Evolutionary conservation across 768 basidiomycete genomes (phyloP).

Genomic region (Serpula lacrymans): DNA sequence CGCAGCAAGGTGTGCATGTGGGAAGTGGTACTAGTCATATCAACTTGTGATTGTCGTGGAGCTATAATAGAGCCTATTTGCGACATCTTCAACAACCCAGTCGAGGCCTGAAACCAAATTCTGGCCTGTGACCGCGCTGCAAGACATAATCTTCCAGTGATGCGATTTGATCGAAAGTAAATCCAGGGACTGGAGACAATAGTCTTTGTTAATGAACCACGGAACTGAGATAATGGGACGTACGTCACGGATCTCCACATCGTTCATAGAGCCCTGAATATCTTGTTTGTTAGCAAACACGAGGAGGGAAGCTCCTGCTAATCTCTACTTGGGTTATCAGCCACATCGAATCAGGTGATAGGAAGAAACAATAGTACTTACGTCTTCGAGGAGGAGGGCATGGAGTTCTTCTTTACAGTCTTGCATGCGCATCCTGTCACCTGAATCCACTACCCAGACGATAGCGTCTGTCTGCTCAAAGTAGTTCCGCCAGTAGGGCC

Average conservation of each 20-base stretch:
- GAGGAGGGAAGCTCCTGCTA: slow-evolving; percentile 93
- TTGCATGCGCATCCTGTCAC: slow-evolving; percentile 83
- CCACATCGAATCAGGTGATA: slow-evolving; percentile 1
- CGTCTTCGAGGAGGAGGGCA: slow-evolving; percentile 87
- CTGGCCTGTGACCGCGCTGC: slow-evolving; percentile 88
- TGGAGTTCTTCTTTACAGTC: slow-evolving; percentile 90
- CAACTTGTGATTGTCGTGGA: no score
- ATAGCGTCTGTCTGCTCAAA: slow-evolving; percentile 98
- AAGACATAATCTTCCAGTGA: slow-evolving; percentile 85
- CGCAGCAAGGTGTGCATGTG: no score
- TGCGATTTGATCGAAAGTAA: slow-evolving; percentile 82
- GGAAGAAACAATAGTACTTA: slow-evolving; percentile 35
- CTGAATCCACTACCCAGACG: slow-evolving; percentile 98
- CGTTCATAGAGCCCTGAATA: slow-evolving; percentile 80
- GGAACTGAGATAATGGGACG: slow-evolving; percentile 24
- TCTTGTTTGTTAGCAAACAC: slow-evolving; percentile 99
- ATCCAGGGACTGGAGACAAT: slow-evolving; percentile 62
- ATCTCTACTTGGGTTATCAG: slow-evolving; percentile 50
- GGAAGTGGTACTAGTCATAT: no score
- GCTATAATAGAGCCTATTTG: slow-evolving; percentile 82
- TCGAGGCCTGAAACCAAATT: slow-evolving; percentile 84
- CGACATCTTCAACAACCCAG: slow-evolving; percentile 91
- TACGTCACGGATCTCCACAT: slow-evolving; percentile 80
- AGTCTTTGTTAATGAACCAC: neutral
- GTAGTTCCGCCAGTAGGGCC: slow-evolving; percentile 99